Base-by-base conservation (phyloP, 1,284 basidiomycete species). In the Marasmius sp. region DNA sequence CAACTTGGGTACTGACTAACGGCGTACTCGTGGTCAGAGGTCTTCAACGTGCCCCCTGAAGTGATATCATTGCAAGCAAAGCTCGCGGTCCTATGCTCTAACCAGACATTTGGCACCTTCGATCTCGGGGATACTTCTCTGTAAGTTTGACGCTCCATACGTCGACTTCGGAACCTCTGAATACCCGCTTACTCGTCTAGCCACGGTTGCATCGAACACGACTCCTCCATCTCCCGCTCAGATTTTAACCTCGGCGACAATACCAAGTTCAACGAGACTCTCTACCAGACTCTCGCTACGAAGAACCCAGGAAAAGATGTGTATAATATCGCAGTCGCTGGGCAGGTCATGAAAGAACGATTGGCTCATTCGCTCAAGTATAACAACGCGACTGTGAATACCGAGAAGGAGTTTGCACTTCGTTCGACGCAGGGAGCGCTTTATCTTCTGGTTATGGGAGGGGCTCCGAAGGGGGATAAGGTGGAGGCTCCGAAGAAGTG, bases 131-230 rank as follows among this genome's bases (percentile, higher is more conserved):
- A 34, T 11, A 52, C 50, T 7, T 10, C 20, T 11, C 34, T 52
- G 50, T 52, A 34, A 18, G 50, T 6, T n/a, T n/a, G n/a, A n/a
- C 16, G 14, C 5, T 33, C 5, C n/a, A 22, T 52, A 8, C 18
- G 8, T 12, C 7, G n/a, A n/a, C n/a, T n/a, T 27, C 22, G 5
- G 16, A 5, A 27, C n/a, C 5, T 33, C 16, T 52, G 5, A 27
- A 27, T 10, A 8, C 27, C 8, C 50, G 5, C 10, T 22, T 27
- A 34, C 3, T 34, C 3, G n/a, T 11, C 16, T 10, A 52, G 50
- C 16, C 50, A 52, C 50, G 50, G 50, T 34, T 52, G 50, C 33
- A 33, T 52, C 50, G 50, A 52, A 52, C 50, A 52, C 27, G 50
- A 52, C n/a, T 16, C 50, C 20, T 52, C 50, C 33, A 52, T 52